Base-by-base conservation (phyloP, 1,139 yeast genomes). In the Sugiyamaella pinicola region DNA sequence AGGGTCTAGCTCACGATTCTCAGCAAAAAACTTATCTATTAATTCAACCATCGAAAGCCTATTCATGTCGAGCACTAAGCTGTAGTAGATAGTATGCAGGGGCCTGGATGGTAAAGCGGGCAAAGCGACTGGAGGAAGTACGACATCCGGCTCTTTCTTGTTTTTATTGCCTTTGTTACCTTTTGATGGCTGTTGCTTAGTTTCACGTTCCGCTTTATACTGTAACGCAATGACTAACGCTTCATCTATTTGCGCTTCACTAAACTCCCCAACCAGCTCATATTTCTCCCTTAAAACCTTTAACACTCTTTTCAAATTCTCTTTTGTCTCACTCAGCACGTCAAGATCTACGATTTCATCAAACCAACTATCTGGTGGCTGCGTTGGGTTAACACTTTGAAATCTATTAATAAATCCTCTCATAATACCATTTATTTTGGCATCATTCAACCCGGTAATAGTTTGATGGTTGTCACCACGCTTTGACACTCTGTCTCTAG, bases 381-480 rank as follows among this genome's bases (percentile, higher is more conserved):
- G 66, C 0, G 59, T 53, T 0, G 71, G 58, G 54, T 78, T 69
- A 0, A 88, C 76, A 0, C 83, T 80, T 65, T 88, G 87, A 64
- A 83, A 89, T 53, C 96, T 72, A 2, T 74, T 73, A 40, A 88
- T 74, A 61, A 91, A 91, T 0, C 93, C 91, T 42, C 74, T 72
- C 87, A 91, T 82, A 29, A 93, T 83, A 12, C 76, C 79, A 18
- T 74, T 68, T 0, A 87, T 83, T 45, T 77, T 73, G 10, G 69
- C 68, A 1, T 69, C 69, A 5, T 79, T 79, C 56, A 81, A 78
- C 1, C 75, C 65, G 0, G 68, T 84, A 47, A 95, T 87, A 0
- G 95, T 81, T 67, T 90, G 97, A 66, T 95, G 99, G 61, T 88
- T 86, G 65, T 89, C 95, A 1, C 97, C 98, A 61, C 99, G 77